Conservation (phyloP, 768 basidiomycete genomes). For the Leccinellum rugosiceps region DNA sequence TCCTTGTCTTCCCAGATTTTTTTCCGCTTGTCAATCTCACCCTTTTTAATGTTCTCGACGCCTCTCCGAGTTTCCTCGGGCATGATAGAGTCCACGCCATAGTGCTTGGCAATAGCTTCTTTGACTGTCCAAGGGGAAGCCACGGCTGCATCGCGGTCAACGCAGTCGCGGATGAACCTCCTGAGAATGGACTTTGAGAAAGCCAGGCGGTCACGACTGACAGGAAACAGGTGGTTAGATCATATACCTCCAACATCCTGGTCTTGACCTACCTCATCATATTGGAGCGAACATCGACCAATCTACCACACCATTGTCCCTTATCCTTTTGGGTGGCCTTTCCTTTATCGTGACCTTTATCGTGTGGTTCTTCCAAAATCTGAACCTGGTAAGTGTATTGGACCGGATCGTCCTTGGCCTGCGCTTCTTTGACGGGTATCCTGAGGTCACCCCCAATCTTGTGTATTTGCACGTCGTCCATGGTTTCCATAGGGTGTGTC, state of each 20-base stretch:
- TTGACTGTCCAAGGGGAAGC: conserved; percentile 98
- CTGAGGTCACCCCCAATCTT: conserved; percentile 77
- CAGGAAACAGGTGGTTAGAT: conserved; percentile 2
- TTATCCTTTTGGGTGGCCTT: conserved; percentile 56
- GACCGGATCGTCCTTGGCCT: conserved; percentile 69
- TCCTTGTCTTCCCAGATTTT: conserved; percentile 89
- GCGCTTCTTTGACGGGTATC: conserved; percentile 66
- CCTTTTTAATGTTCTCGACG: conserved; percentile 77
- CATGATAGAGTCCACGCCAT: conserved; percentile 83
- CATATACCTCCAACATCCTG: background rate
- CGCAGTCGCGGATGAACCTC: conserved; percentile 93
- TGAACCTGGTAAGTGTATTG: conserved; percentile 88
- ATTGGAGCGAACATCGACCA: conserved; percentile 79
- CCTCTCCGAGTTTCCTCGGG: conserved; percentile 78
- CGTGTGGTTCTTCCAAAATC: conserved; percentile 73
- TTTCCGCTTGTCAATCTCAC: conserved; percentile 91
- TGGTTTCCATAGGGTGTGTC: conserved; percentile 38
- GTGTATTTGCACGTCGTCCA: conserved; percentile 58
- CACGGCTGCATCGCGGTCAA: conserved; percentile 87
- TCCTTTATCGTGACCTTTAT: conserved; percentile 61
- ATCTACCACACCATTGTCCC: conserved; percentile 66
- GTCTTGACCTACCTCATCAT: conserved; percentile 67
- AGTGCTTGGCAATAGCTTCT: conserved; percentile 74
- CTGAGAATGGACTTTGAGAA: conserved; percentile 98
- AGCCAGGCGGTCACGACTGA: conserved; percentile 88